Conservation (phyloP, 2,329 filamentous ascomycete genomes). For the Fusarium keratoplasticum region DNA sequence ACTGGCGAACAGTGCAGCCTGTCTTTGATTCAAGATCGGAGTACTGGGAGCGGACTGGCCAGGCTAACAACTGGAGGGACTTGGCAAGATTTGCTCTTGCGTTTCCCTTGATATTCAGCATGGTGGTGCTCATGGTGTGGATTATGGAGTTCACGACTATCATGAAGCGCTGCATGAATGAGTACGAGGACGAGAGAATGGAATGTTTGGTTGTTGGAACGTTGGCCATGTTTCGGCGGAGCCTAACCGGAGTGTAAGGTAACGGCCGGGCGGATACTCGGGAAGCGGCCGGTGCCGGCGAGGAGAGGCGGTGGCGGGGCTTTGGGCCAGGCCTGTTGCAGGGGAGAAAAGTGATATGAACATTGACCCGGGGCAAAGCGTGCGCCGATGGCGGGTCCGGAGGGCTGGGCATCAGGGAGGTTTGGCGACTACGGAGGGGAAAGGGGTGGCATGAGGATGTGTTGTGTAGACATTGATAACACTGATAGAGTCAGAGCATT, state of each 20-base stretch:
- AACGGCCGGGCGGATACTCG: conserved; percentile 36
- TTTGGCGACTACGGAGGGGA: conserved; percentile 8
- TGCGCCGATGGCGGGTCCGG: conserved; percentile 35
- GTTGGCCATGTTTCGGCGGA: conserved; percentile 27
- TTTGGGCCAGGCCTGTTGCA: not conserved
- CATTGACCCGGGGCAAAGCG: conserved; percentile 11
- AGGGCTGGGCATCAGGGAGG: conserved; percentile 10
- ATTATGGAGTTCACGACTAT: conserved; percentile 40
- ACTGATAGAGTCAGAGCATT: not conserved
- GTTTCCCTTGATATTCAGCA: conserved; percentile 42
- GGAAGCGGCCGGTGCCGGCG: conserved; percentile 42
- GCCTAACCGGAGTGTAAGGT: conserved; percentile 28
- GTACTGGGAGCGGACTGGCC: conserved; percentile 47
- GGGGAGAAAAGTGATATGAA: not conserved
- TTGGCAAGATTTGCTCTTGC: conserved; percentile 42
- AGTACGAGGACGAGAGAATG: conserved; percentile 11
- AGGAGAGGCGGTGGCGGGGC: conserved; percentile 14
- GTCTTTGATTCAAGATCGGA: conserved; percentile 54
- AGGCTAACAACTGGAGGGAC: conserved; percentile 41
- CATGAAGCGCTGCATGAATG: conserved; percentile 27
- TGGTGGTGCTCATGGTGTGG: conserved; percentile 41
- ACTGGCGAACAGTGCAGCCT: conserved; percentile 52
- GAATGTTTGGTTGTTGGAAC: conserved; percentile 27
- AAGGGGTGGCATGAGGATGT: not conserved
- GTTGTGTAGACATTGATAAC: not conserved